Base-by-base conservation (phyloP, 495 filamentous ascomycete genomes). In the Venustampulla echinocandica region DNA sequence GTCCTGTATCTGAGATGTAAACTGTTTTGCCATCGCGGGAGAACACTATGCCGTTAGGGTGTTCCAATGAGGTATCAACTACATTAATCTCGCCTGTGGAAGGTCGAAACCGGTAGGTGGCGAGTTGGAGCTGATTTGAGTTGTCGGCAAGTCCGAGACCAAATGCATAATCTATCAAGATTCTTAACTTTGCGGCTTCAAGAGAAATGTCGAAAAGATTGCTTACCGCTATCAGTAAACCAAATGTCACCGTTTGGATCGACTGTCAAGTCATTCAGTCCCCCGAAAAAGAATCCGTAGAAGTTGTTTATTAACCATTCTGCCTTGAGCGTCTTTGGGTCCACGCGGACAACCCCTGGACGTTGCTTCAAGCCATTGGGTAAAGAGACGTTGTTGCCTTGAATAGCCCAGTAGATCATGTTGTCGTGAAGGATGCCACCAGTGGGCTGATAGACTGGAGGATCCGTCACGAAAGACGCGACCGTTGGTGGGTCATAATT, bases 221-320 rank as follows among this genome's bases (percentile, higher is more conserved):
- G n/a, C 42, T 45, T 14, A 45, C 42, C 4, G 3, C 73, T 70
- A 52, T 80, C 76, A 0, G 75, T 79, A 58, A 79, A 80, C 70
- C 69, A 80, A 42, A 77, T 64, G 28, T 72, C 69, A 14, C 66
- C 67, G n/a, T 61, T 66, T 2, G 42, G 23, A 36, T 62, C 47
- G 2, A 67, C 49, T 4, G 49, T 47, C 9, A 67, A 46, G 42
- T 65, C 62, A 37, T 61, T 59, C 18, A 58, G 15, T 3, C 52
- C 59, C 36, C 60, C 61, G 41, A 67, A 68, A 19, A 62, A 55
- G 20, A 56, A 57, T 25, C 59, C 65, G 44, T 61, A 65, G 49
- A 59, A 65, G 45, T 64, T 61, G 42, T 65, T 66, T 24, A 67
- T 36, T 25, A 65, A 20, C 6, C 19, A 50, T 5, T 43, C 51